Conservation (phyloP, 164 flowering plant genomes). For the Dillenia turbinata region DNA sequence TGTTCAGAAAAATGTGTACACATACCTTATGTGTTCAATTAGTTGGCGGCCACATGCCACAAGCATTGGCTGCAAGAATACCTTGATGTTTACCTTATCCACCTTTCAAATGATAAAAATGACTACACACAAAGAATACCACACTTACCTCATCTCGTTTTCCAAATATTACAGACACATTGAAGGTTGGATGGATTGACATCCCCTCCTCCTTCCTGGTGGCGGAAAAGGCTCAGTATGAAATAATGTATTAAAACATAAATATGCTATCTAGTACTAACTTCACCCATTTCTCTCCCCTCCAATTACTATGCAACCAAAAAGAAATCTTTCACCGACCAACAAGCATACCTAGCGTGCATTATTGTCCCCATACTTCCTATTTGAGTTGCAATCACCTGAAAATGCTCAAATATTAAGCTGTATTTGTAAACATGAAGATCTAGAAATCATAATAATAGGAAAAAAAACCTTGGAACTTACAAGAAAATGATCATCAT, state of each 20-base stretch:
- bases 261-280: neutral
- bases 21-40: slow-evolving; percentile 82
- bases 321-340: too few species aligned
- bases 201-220: slow-evolving; percentile 86
- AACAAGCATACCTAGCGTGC: slow-evolving; percentile 64
- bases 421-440: neutral
- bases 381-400: slow-evolving; percentile 86
- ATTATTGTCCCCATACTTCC: slow-evolving; percentile 90
- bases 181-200: slow-evolving; percentile 57
- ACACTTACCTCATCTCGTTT: slow-evolving; percentile 83
- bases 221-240: neutral
- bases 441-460: neutral
- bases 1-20: neutral
- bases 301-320: too few species aligned
- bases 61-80: slow-evolving; percentile 69
- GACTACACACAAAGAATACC: neutral
- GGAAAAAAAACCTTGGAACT: slow-evolving; percentile 16
- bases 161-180: slow-evolving; percentile 70
- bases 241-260: neutral
- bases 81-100: slow-evolving; percentile 8
- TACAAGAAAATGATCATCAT: slow-evolving; percentile 77
- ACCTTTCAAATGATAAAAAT: neutral
- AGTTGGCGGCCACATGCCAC: slow-evolving; percentile 79
- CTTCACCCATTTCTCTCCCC: too few species aligned
- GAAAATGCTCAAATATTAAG: slow-evolving; percentile 12